Evolutionary conservation across 352 stramenopile genomes (phyloP).

Genomic region (Pythium myriotylum): DNA sequence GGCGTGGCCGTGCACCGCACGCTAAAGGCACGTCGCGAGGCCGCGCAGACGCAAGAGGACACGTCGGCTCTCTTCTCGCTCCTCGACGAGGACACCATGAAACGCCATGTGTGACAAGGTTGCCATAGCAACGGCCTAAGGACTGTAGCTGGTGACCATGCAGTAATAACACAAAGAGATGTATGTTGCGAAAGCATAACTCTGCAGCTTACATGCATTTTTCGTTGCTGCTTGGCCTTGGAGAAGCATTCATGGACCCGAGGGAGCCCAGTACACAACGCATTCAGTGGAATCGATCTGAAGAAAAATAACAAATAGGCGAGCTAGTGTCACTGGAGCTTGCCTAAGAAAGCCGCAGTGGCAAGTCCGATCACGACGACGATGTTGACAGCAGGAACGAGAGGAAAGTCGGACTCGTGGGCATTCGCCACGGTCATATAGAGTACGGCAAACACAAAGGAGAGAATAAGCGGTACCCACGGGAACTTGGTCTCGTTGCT

Average conservation of each 20-base stretch:
- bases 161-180: no score
- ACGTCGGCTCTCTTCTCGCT: background rate
- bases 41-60: background rate
- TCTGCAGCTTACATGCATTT: no score
- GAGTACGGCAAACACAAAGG: constrained; percentile 53
- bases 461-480: constrained; percentile 53
- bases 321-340: constrained; percentile 1
- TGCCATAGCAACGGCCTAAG: no score
- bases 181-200: no score
- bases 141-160: no score
- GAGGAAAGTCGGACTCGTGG: constrained; percentile 46
- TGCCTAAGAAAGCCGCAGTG: constrained; percentile 38
- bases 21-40: background rate
- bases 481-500: constrained; percentile 37
- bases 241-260: no score
- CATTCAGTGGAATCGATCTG: no score
- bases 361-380: constrained; percentile 42
- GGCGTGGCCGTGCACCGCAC: background rate
- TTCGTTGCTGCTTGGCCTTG: no score
- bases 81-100: background rate
- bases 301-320: no score
- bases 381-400: constrained; percentile 61
- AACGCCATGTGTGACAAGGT: background rate
- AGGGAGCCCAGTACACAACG: no score
- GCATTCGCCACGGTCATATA: constrained; percentile 58